A percentile compares a stretch with the other conserved stretches of the same genome.
Evolutionary conservation across 2,329 filamentous ascomycete genomes (phyloP).

Genomic region (Thermomyces lanuginosus): DNA sequence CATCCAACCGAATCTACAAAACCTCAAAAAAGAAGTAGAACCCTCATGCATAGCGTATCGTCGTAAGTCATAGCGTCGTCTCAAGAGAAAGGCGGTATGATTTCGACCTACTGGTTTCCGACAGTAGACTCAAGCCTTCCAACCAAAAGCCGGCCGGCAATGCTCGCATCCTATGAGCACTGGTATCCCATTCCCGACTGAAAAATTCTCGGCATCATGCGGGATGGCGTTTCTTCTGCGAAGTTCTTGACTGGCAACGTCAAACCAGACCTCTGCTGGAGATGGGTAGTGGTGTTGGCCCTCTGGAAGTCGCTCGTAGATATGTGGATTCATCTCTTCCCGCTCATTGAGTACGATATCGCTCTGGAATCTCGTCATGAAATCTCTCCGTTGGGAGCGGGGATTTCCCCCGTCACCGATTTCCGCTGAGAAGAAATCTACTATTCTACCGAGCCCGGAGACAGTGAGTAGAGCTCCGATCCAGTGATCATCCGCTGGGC

Average conservation of each 20-base stretch:
- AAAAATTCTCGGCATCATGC: slow-evolving; percentile 19
- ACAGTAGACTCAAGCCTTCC: slow-evolving; percentile 20
- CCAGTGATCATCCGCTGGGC: slow-evolving; percentile 20
- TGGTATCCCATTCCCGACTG: slow-evolving; percentile 19
- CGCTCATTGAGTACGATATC: slow-evolving; percentile 22
- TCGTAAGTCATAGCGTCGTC: too few relatives aligned
- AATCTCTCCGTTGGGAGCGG: slow-evolving; percentile 25
- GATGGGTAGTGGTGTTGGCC: slow-evolving; percentile 15
- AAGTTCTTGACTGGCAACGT: slow-evolving; percentile 19
- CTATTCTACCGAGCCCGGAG: slow-evolving; percentile 23
- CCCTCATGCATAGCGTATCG: too few relatives aligned
- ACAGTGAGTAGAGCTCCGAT: slow-evolving; percentile 26
- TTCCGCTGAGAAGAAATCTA: slow-evolving; percentile 29
- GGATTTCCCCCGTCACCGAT: slow-evolving; percentile 27
- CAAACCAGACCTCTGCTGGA: slow-evolving; percentile 26
- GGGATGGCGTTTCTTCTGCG: slow-evolving; percentile 13
- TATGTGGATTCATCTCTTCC: slow-evolving; percentile 21
- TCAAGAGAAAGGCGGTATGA: too few relatives aligned
- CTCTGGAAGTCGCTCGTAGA: slow-evolving; percentile 18
- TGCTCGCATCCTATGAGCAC: slow-evolving; percentile 21
- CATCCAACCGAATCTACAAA: too few relatives aligned
- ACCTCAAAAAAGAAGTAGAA: too few relatives aligned
- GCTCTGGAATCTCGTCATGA: slow-evolving; percentile 28
- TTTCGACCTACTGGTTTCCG: too few relatives aligned
- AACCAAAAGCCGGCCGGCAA: slow-evolving; percentile 16